These are phyloP conservation scores for Xylariaceae sp. DNA, from an alignment of 2,329 filamentous ascomycete genomes.

Conservation along the genomic window DNA sequence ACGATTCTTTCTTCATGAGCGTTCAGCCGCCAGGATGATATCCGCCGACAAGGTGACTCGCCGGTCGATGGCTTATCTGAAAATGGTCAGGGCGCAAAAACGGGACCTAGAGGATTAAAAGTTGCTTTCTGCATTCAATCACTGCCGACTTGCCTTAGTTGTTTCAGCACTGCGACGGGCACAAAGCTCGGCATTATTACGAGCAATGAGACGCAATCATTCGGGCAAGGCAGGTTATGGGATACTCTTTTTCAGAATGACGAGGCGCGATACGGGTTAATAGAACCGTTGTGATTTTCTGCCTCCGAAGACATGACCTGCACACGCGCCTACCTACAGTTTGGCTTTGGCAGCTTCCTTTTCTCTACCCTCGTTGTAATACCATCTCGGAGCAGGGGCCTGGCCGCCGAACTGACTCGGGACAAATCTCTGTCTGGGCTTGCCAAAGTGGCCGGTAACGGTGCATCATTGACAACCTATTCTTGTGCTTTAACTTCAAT, in stretches of 20 bases:
- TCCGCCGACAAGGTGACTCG: conserved; percentile 9
- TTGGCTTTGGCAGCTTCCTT: conserved; percentile 32
- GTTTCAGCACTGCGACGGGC: conserved; percentile 42
- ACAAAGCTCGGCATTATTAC: conserved; percentile 31
- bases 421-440: conserved; percentile 19
- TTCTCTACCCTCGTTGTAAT: conserved; percentile 56
- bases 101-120: conserved; percentile 37
- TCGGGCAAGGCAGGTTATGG: conserved; percentile 22
- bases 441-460: conserved; percentile 3
- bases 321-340: conserved; percentile 18
- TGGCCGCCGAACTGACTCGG: conserved; percentile 35
- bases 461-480: conserved; percentile 24
- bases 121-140: conserved; percentile 37
- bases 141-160: conserved; percentile 36
- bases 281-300: conserved; percentile 27
- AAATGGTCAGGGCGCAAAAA: conserved; percentile 19
- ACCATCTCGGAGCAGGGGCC: conserved; percentile 35
- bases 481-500: conserved; percentile 40
- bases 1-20: conserved; percentile 35
- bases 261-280: conserved; percentile 29
- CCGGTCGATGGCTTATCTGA: conserved; percentile 15
- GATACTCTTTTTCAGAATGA: conserved; percentile 22
- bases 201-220: conserved; percentile 28
- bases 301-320: conserved; percentile 24
- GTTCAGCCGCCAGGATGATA: conserved; percentile 15